Evolutionary conservation across 2,329 filamentous ascomycete species (phyloP).

Genomic region (Trichocomaceae sp.): DNA sequence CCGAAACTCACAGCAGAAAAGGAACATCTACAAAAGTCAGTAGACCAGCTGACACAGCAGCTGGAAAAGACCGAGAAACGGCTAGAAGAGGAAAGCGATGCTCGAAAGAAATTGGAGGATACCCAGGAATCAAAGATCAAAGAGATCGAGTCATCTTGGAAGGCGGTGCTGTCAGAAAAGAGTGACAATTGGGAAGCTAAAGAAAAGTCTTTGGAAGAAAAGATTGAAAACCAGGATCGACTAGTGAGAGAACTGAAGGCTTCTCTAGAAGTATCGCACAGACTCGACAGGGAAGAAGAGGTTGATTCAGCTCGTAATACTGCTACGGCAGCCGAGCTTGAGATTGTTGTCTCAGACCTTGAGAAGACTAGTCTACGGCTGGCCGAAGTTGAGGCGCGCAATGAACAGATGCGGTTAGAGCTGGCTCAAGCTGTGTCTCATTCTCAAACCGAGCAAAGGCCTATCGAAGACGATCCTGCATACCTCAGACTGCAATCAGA

Average conservation of each 20-base stretch:
- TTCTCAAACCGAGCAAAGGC: conserved; percentile 52
- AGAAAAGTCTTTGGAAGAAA: conserved; percentile 84
- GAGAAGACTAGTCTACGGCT: conserved; percentile 81
- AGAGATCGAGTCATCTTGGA: conserved; percentile 85
- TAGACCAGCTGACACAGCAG: conserved; percentile 68
- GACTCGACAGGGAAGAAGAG: conserved; percentile 67
- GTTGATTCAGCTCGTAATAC: conserved; percentile 56
- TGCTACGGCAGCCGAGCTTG: conserved; percentile 81
- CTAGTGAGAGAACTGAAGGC: conserved; percentile 92
- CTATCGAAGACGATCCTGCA: conserved; percentile 79
- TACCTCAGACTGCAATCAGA: conserved; percentile 86
- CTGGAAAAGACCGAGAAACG: conserved; percentile 75
- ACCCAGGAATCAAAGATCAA: conserved; percentile 73
- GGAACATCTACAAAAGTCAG: conserved; percentile 71
- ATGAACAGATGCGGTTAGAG: conserved; percentile 86
- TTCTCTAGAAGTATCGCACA: conserved; percentile 91
- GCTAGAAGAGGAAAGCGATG: conserved; percentile 68
- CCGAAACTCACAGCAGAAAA: conserved; percentile 88
- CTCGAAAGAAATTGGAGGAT: conserved; percentile 68
- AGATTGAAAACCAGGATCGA: conserved; percentile 87
- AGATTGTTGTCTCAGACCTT: conserved; percentile 85
- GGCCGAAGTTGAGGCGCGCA: conserved; percentile 85
- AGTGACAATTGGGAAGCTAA: conserved; percentile 94
- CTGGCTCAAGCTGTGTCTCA: conserved; percentile 81
- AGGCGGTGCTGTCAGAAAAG: conserved; percentile 83